Conservation (phyloP, 768 basidiomycete species). For the Trametes villosa region DNA sequence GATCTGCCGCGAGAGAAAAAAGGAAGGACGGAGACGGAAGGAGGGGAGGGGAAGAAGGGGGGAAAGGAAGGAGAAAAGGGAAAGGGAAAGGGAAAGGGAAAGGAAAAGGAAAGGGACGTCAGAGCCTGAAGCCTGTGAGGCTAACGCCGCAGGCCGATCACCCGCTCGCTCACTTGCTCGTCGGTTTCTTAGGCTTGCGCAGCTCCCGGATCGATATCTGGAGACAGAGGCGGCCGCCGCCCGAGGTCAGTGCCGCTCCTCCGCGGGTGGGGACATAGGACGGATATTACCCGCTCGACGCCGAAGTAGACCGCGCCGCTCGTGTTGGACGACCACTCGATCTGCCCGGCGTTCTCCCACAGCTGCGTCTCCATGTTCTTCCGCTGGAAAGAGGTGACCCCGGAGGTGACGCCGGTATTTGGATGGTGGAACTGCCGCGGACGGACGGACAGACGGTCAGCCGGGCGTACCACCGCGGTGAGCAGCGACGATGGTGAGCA, state of each 20-base stretch:
- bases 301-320: constrained; percentile 55
- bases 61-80: background rate
- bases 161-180: constrained; percentile 48
- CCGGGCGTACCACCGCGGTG: background rate
- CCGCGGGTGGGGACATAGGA: background rate
- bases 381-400: constrained; percentile 53
- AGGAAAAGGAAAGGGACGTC: background rate
- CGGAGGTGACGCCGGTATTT: constrained; percentile 43
- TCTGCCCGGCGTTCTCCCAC: constrained; percentile 57
- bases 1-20: constrained; percentile 41
- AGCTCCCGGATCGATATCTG: constrained; percentile 51
- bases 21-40: background rate
- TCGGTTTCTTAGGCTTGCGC: constrained; percentile 51
- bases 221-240: background rate
- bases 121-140: background rate
- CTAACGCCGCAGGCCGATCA: background rate
- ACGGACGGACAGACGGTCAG: background rate
- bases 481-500: background rate
- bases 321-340: constrained; percentile 53
- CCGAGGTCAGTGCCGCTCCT: background rate
- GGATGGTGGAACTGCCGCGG: constrained; percentile 32
- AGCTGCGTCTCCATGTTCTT: constrained; percentile 47
- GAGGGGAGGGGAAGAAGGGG: background rate
- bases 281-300: constrained; percentile 43
- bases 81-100: background rate